Evolutionary conservation across 768 basidiomycete genomes (phyloP).

Genomic region (Amanita thiersii): DNA sequence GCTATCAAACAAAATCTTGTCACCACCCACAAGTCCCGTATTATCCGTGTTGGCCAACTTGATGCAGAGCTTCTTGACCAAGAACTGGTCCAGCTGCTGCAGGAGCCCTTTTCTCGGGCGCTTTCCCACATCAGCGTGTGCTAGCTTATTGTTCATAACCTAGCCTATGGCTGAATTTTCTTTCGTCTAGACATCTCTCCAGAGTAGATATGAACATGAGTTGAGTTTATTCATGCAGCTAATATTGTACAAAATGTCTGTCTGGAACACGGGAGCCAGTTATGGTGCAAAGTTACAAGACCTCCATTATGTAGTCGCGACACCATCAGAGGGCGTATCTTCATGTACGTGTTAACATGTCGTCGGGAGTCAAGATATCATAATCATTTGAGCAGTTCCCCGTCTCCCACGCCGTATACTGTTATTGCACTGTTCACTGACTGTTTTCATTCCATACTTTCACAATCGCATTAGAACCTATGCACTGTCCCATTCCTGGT

Average conservation of each 20-base stretch:
- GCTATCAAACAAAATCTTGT: slow-evolving; percentile 35
- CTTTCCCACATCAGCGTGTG: slow-evolving; percentile 61
- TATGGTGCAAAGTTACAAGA: slow-evolving; percentile 84
- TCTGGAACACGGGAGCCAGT: slow-evolving; percentile 74
- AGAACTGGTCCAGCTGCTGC: slow-evolving; percentile 75
- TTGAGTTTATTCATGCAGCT: slow-evolving; percentile 62
- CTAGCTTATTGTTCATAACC: slow-evolving; percentile 5
- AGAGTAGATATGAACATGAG: slow-evolving; percentile 65
- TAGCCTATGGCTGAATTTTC: slow-evolving; percentile 11
- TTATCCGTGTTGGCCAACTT: slow-evolving; percentile 81
- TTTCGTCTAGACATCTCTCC: slow-evolving; percentile 41
- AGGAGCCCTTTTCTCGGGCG: slow-evolving; percentile 73
- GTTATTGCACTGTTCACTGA: slow-evolving; percentile 61
- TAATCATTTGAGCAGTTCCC: slow-evolving; percentile 36
- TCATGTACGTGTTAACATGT: slow-evolving; percentile 26
- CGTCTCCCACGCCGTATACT: slow-evolving; percentile 56
- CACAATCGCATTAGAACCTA: slow-evolving; percentile 65
- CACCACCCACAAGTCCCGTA: slow-evolving; percentile 30
- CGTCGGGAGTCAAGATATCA: slow-evolving; percentile 4
- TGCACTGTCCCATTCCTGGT: slow-evolving; percentile 84
- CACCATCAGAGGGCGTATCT: slow-evolving; percentile 14
- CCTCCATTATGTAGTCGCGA: slow-evolving; percentile 45
- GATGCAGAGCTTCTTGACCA: slow-evolving; percentile 88
- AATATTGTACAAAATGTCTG: slow-evolving; percentile 70
- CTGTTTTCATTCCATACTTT: slow-evolving; percentile 71